Conservation (phyloP, 495 filamentous ascomycete genomes). For the Penicillium atrosanguineum region DNA sequence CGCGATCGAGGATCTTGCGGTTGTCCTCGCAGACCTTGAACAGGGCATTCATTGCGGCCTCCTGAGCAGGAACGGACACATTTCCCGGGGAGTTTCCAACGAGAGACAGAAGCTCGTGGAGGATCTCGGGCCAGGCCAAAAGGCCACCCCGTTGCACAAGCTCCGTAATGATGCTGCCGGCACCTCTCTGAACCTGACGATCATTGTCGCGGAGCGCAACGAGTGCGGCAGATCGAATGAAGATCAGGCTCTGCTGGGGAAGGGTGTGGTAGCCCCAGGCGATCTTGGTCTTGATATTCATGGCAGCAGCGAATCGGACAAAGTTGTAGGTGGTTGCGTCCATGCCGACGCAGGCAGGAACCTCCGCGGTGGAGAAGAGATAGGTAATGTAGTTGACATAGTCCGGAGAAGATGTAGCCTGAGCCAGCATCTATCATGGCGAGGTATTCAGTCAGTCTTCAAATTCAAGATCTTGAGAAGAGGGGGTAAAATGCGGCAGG, state of each 20-base stretch:
- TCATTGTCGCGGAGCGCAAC: slow-evolving; percentile 77
- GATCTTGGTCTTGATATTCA: slow-evolving; percentile 95
- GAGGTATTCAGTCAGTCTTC: slow-evolving; percentile 1
- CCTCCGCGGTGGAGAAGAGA: slow-evolving; percentile 70
- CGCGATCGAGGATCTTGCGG: slow-evolving; percentile 77
- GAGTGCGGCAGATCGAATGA: slow-evolving; percentile 76
- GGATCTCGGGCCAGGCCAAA: slow-evolving; percentile 84
- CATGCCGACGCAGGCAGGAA: slow-evolving; percentile 57
- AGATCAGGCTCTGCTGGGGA: slow-evolving; percentile 61
- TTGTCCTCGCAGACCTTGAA: slow-evolving; percentile 97
- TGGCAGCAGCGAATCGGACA: slow-evolving; percentile 79
- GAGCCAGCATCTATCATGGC: slow-evolving; percentile 75
- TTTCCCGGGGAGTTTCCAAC: slow-evolving; percentile 71
- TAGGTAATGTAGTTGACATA: slow-evolving; percentile 97
- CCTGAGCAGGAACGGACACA: slow-evolving; percentile 67
- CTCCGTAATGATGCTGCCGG: slow-evolving; percentile 95
- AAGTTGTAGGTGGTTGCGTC: slow-evolving; percentile 59
- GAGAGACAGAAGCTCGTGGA: slow-evolving; percentile 74
- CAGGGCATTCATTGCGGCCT: slow-evolving; percentile 90
- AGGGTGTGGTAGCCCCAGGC: slow-evolving; percentile 68
- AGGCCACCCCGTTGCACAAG: slow-evolving; percentile 81
- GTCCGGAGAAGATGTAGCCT: slow-evolving; percentile 87
- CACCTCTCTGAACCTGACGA: slow-evolving; percentile 78
- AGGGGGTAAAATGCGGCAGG: slow-evolving; percentile 1
- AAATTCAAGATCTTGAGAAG: neutral